Evolutionary conservation across 306 rosid genomes (phyloP).

Genomic region (Prunus armeniaca): DNA sequence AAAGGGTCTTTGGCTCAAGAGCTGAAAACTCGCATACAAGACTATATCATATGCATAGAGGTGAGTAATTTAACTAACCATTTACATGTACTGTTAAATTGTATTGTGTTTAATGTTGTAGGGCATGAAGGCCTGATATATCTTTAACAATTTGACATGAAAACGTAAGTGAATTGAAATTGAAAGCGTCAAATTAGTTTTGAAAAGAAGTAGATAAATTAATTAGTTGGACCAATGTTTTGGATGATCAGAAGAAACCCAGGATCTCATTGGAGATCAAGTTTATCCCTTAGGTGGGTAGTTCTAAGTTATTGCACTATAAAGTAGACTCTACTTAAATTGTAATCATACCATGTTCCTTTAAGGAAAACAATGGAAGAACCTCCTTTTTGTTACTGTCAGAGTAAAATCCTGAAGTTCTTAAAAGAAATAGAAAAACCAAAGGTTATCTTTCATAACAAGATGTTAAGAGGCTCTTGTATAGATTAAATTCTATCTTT

Average conservation of each 20-base stretch:
- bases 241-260: background rate
- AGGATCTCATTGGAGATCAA: background rate
- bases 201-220: background rate
- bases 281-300: background rate
- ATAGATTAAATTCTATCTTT: background rate
- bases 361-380: background rate
- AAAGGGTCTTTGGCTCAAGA: conserved; percentile 80
- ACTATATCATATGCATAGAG: conserved; percentile 96
- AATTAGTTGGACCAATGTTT: background rate
- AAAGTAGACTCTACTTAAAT: background rate
- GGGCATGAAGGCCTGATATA: background rate
- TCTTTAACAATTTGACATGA: background rate
- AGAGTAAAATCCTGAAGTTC: background rate
- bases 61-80: conserved; percentile 29
- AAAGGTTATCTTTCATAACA: background rate
- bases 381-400: background rate
- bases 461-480: background rate
- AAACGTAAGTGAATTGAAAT: background rate
- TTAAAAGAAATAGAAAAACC: background rate
- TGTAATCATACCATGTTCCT: background rate
- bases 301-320: background rate
- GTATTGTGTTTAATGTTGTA: background rate
- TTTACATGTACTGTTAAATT: conserved; percentile 11
- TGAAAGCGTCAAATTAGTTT: background rate
- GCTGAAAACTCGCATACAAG: conserved; percentile 87